Conservation (phyloP, 2,329 filamentous ascomycete species). For the Zasmidium citrigriseum region DNA sequence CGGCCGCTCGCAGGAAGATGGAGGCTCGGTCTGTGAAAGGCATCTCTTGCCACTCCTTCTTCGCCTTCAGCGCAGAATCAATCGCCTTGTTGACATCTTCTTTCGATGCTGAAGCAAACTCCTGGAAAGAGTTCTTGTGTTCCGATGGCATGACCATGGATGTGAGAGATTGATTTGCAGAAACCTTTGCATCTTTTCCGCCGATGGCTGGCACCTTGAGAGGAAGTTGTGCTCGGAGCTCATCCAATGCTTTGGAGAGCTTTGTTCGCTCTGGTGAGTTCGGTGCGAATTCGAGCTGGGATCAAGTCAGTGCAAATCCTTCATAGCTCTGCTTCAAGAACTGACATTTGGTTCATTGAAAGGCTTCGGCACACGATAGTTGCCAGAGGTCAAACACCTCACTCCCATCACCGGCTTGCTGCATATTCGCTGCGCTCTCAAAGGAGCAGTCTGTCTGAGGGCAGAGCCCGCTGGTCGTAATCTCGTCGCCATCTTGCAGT, state of each 20-base stretch:
- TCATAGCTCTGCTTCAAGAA: neutral
- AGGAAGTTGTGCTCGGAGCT: conserved; percentile 66
- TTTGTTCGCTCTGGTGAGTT: conserved; percentile 75
- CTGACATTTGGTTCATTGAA: conserved; percentile 20
- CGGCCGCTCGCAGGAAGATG: conserved; percentile 91
- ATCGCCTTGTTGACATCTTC: conserved; percentile 78
- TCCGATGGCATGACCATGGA: conserved; percentile 79
- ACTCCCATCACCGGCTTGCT: neutral
- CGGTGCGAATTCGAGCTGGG: conserved; percentile 81
- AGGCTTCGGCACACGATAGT: conserved; percentile 16
- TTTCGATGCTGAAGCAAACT: conserved; percentile 77
- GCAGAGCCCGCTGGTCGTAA: neutral
- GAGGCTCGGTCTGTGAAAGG: conserved; percentile 89
- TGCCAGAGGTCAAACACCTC: conserved; percentile 17
- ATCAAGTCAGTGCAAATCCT: neutral
- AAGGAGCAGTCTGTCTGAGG: neutral
- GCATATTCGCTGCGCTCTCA: neutral
- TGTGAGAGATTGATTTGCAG: conserved; percentile 64
- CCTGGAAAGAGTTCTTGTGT: conserved; percentile 72
- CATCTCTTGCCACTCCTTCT: conserved; percentile 80
- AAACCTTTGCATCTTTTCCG: conserved; percentile 60
- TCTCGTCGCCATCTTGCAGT: neutral
- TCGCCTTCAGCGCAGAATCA: conserved; percentile 78
- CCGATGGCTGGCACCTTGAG: conserved; percentile 79
- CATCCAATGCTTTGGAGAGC: conserved; percentile 70